Base-by-base conservation (phyloP, 1,284 basidiomycete species). In the Porphyrellus sp. region DNA sequence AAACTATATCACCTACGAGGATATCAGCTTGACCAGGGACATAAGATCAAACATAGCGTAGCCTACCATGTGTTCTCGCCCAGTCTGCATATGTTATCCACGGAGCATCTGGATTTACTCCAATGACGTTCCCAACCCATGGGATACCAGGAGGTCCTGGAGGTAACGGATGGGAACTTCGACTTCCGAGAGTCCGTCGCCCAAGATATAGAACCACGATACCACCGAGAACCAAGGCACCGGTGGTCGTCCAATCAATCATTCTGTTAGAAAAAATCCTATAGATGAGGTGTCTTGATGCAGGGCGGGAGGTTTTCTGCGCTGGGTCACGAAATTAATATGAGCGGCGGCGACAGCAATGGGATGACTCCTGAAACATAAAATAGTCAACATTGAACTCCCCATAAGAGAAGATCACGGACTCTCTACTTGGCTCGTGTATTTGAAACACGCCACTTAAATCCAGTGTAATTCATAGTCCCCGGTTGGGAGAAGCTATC, bases 31-130 rank as follows among this genome's bases (percentile, higher is more conserved):
- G 23, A 52, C 18, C 18, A 7, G 8, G 30, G 3, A 31, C 16
- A 16, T 13, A 6, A 4, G 18, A 1, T 25, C 15, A 5, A 8
- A 3, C 12, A 12, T 16, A 11, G 6, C n/a, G n/a, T 18, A 37
- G 25, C 39, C 2, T 12, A 54, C 53, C 51, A 4, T 54, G 54
- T 35, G 3, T 24, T 28, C 40, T 47, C 24, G 34, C 38, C 51
- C 51, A 54, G 21, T 53, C 20, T 3, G 9, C 23, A 18, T 54
- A 58, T 3, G 43, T 54, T 18, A 31, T n/a, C 51, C 53, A 54
- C 13, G 53, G 53, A 8, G 52, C 44, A 5, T 8, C 11, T 8
- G 23, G 13, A 16, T 54, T 28, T 20, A 47, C 47, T 8, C 52
- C 51, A 2, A 47, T 23, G 9, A 54, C 21, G 3, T 53, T 54